phyloP scores from a whole-genome alignment of 1,284 basidiomycete species.

The Pyrrhoderma lamaoense region DNA sequence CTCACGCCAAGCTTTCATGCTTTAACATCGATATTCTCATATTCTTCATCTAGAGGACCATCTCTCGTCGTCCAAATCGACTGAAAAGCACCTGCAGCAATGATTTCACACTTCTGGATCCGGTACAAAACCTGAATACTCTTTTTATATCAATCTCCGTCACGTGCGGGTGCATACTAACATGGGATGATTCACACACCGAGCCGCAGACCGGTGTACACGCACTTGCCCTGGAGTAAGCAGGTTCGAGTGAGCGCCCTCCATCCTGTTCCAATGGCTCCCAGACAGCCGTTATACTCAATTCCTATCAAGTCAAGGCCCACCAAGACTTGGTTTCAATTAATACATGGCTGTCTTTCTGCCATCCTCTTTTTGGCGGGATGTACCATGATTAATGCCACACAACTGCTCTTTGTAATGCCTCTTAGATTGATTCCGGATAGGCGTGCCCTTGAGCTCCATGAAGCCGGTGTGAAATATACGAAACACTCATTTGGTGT shows the following conservation, averaged over 20 bases:
- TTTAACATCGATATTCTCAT: too few species aligned
- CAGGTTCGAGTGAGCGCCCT: too few species aligned
- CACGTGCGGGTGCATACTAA: too few species aligned
- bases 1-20: not conserved
- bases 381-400: slow-evolving; percentile 59
- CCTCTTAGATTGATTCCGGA: slow-evolving; percentile 56
- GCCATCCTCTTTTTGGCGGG: slow-evolving; percentile 58
- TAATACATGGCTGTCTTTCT: slow-evolving; percentile 46
- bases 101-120: too few species aligned
- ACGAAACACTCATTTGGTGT: slow-evolving; percentile 79
- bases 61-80: too few species aligned
- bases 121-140: too few species aligned
- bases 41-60: too few species aligned
- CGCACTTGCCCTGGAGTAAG: not conserved
- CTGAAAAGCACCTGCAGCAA: too few species aligned
- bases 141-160: too few species aligned
- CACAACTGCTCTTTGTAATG: slow-evolving; percentile 56
- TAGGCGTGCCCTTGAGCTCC: slow-evolving; percentile 40
- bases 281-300: too few species aligned
- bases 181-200: too few species aligned
- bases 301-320: slow-evolving; percentile 53
- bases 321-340: slow-evolving; percentile 45
- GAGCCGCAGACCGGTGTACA: not conserved
- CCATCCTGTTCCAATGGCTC: not conserved
- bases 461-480: slow-evolving; percentile 63